These are phyloP conservation scores for Hanseniaspora pseudoguilliermondii DNA, from an alignment of 805 yeast genomes.

Conservation along the genomic window DNA sequence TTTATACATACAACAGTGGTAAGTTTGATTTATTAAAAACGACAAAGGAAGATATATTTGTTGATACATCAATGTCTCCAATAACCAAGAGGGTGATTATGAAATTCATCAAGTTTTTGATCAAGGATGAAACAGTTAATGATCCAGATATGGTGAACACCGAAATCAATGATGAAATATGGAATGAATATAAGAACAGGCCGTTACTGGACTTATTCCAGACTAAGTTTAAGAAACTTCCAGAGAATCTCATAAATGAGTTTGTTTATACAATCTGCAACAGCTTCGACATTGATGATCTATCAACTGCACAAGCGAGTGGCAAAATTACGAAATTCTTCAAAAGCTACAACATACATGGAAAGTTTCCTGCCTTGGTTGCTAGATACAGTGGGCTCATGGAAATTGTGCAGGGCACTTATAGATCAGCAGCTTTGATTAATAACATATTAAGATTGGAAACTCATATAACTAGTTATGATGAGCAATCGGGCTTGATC, in stretches of 20 bases:
- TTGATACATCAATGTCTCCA: slow-evolving; percentile 66
- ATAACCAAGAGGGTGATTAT: slow-evolving; percentile 59
- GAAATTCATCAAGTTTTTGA: slow-evolving; percentile 10
- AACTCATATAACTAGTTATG: slow-evolving; percentile 51
- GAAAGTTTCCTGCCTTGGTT: slow-evolving; percentile 82
- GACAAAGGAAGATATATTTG: slow-evolving; percentile 85
- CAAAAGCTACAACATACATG: slow-evolving; percentile 78
- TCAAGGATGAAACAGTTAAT: slow-evolving; percentile 83
- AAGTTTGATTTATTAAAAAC: slow-evolving; percentile 73
- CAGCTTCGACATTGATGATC: slow-evolving; percentile 40
- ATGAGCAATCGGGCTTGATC: slow-evolving; percentile 55
- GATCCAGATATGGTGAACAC: slow-evolving; percentile 44
- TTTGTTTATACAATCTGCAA: slow-evolving; percentile 78
- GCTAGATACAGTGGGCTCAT: slow-evolving; percentile 95
- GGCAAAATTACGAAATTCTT: slow-evolving; percentile 73
- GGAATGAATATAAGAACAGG: slow-evolving; percentile 43
- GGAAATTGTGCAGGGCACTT: slow-evolving; percentile 90
- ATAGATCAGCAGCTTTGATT: slow-evolving; percentile 95
- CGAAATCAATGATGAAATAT: slow-evolving; percentile 42
- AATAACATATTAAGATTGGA: slow-evolving; percentile 86
- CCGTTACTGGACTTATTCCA: slow-evolving; percentile 49
- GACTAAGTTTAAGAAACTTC: slow-evolving; percentile 51
- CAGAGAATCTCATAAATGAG: slow-evolving; percentile 65
- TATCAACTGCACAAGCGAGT: slow-evolving; percentile 62
- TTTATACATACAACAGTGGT: slow-evolving; percentile 79